Base-by-base conservation (phyloP, 2,329 filamentous ascomycete species). In the Zasmidium angulare region DNA sequence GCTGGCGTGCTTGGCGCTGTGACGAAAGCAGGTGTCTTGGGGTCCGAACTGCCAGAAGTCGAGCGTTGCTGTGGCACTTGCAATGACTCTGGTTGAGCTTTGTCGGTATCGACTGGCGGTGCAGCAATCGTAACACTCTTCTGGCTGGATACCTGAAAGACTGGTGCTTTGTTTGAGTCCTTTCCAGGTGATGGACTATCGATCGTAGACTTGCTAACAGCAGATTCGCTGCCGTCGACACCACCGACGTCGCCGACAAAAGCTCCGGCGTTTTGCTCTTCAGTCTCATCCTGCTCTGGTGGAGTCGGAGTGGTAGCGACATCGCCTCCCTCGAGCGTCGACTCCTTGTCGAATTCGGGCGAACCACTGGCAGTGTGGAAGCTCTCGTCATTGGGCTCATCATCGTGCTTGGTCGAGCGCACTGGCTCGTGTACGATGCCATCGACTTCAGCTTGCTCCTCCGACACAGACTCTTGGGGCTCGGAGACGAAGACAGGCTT, bases 351-450 rank as follows among this genome's bases (percentile, higher is more conserved):
- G 26, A 19, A 7, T 23, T 58, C 61, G 9, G 67, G 69, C 7
- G 66, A 67, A 17, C 63, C 68, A 22, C 55, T 68, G 9, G 71
- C 70, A 20, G 70, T 72, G 56, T 71, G 69, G 50, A 73, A 72
- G 56, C 71, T 73, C 46, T 72, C 70, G 23, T 72, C 70, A 10
- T 62, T 55, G 24, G 63, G 62, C 20, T 71, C 68, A 6, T 64
- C 66, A 20, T 66, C 61, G 3, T 54, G 31, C 50, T 64, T 63
- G 3, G 52, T 22, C 19, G 20, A 4, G 4, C 19, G 54, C 20
- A 36, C 20, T 14, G 48, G 24, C 4, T 47, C 53, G 17, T 51
- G 51, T 11, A 51, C 46, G 3, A 51, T 56, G 22, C n/a, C 19
- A 22, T 12, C n/a, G 19, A 51, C 19, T 46, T 51, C 53, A 56